Percentiles rank a stretch among this genome's conserved stretches.
Conservation (phyloP, 805 yeast species). For the Metschnikowia vanudenii region DNA sequence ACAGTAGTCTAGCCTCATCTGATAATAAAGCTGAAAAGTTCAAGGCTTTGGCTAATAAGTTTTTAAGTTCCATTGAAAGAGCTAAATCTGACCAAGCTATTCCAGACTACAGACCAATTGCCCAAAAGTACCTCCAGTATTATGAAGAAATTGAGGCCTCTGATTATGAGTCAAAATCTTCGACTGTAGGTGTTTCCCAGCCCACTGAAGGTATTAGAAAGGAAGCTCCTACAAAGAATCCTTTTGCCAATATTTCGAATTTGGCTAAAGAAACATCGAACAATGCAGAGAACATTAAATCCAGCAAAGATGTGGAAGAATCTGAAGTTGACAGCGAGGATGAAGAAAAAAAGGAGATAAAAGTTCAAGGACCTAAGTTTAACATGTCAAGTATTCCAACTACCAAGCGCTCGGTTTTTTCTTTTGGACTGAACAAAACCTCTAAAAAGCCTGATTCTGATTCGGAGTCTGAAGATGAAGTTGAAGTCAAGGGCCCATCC, state of each 20-base stretch:
- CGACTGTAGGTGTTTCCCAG: background rate
- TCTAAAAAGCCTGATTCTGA: conserved; percentile 30
- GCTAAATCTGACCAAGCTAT: conserved; percentile 45
- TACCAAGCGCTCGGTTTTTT: conserved; percentile 36
- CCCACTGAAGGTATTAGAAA: background rate
- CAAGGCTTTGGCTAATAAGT: conserved; percentile 64
- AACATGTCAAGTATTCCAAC: conserved; percentile 28
- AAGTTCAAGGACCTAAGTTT: conserved; percentile 39
- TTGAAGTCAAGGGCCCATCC: conserved; percentile 71
- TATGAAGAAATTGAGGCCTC: conserved; percentile 34
- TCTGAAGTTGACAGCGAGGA: conserved; percentile 25
- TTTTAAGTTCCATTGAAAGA: conserved; percentile 48
- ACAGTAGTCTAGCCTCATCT: background rate
- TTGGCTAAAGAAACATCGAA: background rate
- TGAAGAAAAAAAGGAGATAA: conserved; percentile 18
- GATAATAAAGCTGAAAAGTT: conserved; percentile 46
- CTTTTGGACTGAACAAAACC: conserved; percentile 29
- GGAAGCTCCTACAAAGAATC: background rate
- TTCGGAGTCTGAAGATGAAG: conserved; percentile 57
- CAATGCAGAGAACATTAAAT: too few relatives aligned
- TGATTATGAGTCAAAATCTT: background rate
- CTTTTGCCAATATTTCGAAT: background rate
- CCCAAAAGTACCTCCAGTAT: conserved; percentile 59
- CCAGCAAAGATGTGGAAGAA: background rate
- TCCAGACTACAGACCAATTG: conserved; percentile 54